phyloP scores from a whole-genome alignment of 1,284 basidiomycete species.

The Laetiporus sulphureus region DNA sequence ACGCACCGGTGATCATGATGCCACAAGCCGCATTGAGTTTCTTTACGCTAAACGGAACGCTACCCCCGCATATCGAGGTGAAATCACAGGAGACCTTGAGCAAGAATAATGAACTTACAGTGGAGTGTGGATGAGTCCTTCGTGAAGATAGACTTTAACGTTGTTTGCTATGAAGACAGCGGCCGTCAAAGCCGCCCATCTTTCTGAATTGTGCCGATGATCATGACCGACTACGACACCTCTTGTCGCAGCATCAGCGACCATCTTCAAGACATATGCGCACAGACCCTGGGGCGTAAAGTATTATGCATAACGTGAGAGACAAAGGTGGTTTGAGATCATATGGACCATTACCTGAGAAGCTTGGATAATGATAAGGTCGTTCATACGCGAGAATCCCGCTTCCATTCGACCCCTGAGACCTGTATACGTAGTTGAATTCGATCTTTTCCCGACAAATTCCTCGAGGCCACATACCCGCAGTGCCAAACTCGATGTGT shows the following conservation, averaged over 20 bases:
- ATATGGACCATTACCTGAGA: too few relatives aligned
- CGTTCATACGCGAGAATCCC: slow-evolving; percentile 83
- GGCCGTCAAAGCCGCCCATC: slow-evolving; percentile 72
- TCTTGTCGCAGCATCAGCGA: slow-evolving; percentile 43
- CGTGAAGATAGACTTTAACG: slow-evolving; percentile 65
- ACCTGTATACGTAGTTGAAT: slow-evolving; percentile 34
- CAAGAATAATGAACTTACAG: slow-evolving; percentile 46
- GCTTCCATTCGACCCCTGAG: slow-evolving; percentile 80
- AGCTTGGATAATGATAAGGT: slow-evolving; percentile 75
- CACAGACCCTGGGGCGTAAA: slow-evolving; percentile 66
- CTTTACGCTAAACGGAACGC: slow-evolving; percentile 75
- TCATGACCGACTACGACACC: slow-evolving; percentile 82
- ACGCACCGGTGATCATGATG: slow-evolving; percentile 79
- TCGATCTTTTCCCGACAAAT: neutral
- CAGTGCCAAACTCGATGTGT: slow-evolving; percentile 82
- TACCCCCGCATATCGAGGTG: slow-evolving; percentile 20
- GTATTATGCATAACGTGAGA: too few relatives aligned
- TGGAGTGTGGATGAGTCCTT: slow-evolving; percentile 73
- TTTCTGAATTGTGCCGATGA: slow-evolving; percentile 70
- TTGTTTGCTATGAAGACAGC: slow-evolving; percentile 57
- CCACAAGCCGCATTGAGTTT: slow-evolving; percentile 66
- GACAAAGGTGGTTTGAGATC: too few relatives aligned
- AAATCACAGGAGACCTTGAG: too few relatives aligned
- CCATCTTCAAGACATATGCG: slow-evolving; percentile 54
- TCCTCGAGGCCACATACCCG: slow-evolving; percentile 44